Base-by-base conservation (phyloP, 2,329 filamentous ascomycete species). In the Claviceps spartinae region DNA sequence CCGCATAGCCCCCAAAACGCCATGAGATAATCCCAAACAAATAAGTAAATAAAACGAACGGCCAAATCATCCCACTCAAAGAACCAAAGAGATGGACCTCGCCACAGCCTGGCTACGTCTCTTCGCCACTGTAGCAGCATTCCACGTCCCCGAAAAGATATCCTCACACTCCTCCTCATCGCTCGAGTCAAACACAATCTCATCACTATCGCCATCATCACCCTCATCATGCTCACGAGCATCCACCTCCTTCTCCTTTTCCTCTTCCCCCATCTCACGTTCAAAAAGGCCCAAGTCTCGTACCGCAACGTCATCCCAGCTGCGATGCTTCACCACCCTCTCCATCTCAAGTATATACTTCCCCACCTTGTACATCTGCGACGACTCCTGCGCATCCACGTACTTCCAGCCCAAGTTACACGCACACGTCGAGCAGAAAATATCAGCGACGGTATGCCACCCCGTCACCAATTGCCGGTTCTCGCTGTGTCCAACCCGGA, bases 111-210 rank as follows among this genome's bases (percentile, higher is more conserved):
- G 65, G 22, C 62, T 66, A 50, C 76, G 69, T 50, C 76, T 68
- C 59, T 65, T 70, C 1, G 73, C 72, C 13, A 74, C 77, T 1
- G 65, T 66, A 24, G 73, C 72, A 2, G 77, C 67, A 59, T 83
- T 74, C 81, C 81, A 85, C 4, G 70, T 70, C 1, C 81, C 81
- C 0, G 73, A 67, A 63, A 85, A 85, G 37, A 85, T 67, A 44
- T 83, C 81, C 52, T 84, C 81, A 50, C 81, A 83, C 61, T 85
- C 81, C 41, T 83, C 79, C 54, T 83, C 79, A 55, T 84, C 78
- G 8, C 78, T 76, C 22, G 78, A 82, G 66, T 84, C 78, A 57
- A 83, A 83, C 42, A 72, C 69, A 16, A 81, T 60, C 26, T 69
- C 64, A 3, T 66, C 66, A 13, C 54, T 58, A 9, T 38, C 20